Conservation (phyloP, 2,329 filamentous ascomycete species). For the Ascocoryne sarcoides region DNA sequence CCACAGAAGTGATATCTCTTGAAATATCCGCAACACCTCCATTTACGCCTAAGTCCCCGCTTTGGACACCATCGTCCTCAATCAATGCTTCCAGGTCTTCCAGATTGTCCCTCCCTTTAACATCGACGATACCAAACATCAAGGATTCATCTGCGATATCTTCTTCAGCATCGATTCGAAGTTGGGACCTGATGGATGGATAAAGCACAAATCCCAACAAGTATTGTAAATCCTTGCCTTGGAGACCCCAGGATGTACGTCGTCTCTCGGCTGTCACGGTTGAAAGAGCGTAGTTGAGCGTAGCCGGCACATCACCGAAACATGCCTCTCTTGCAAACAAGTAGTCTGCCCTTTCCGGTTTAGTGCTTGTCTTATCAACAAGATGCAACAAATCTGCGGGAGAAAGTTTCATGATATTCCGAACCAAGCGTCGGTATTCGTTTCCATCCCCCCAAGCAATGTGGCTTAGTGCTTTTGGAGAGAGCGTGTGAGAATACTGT, state of each 20-base stretch:
- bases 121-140: slow-evolving; percentile 12
- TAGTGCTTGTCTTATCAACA: slow-evolving; percentile 23
- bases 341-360: slow-evolving; percentile 21
- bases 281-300: slow-evolving; percentile 19
- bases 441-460: slow-evolving; percentile 25
- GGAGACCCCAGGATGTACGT: slow-evolving; percentile 6
- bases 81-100: slow-evolving; percentile 2
- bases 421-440: slow-evolving; percentile 18
- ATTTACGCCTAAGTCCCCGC: slow-evolving; percentile 8
- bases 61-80: slow-evolving; percentile 8
- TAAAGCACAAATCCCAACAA: slow-evolving; percentile 3
- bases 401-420: slow-evolving; percentile 22
- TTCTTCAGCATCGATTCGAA: slow-evolving; percentile 1
- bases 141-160: slow-evolving; percentile 10
- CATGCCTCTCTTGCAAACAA: slow-evolving; percentile 17
- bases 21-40: too few relatives aligned
- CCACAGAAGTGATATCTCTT: too few relatives aligned
- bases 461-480: slow-evolving; percentile 17
- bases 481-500: slow-evolving; percentile 19
- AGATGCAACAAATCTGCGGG: slow-evolving; percentile 24
- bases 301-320: slow-evolving; percentile 22
- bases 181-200: neutral
- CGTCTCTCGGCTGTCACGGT: slow-evolving; percentile 10
- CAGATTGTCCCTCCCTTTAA: neutral
- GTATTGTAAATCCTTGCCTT: neutral